Evolutionary conservation across 2,329 filamentous ascomycete species (phyloP).

Genomic region (Raffaelea albimanens): DNA sequence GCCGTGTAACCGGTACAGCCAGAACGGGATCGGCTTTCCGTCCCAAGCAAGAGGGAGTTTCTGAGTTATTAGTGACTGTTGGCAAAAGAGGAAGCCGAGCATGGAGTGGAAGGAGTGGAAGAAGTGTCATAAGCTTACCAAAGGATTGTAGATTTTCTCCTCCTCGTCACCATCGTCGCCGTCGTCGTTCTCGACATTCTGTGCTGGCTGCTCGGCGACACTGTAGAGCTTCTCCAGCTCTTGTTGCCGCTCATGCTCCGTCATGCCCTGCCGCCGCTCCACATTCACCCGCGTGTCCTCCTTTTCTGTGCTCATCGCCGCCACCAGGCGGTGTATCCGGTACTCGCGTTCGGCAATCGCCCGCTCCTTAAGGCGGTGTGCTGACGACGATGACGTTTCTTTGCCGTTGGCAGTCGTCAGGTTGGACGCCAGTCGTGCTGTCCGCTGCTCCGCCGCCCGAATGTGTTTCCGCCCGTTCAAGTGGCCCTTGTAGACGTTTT

Average conservation of each 20-base stretch:
- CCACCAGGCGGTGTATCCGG: slow-evolving; percentile 68
- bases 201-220: slow-evolving; percentile 36
- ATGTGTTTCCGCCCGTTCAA: slow-evolving; percentile 87
- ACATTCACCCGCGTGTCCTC: slow-evolving; percentile 89
- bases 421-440: slow-evolving; percentile 30
- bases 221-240: slow-evolving; percentile 80
- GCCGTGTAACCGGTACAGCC: slow-evolving; percentile 95
- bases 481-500: slow-evolving; percentile 88
- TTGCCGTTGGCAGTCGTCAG: slow-evolving; percentile 15
- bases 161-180: slow-evolving; percentile 65
- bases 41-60: slow-evolving; percentile 97
- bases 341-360: slow-evolving; percentile 85
- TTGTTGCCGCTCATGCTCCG: slow-evolving; percentile 86
- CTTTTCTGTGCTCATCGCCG: slow-evolving; percentile 77
- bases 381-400: slow-evolving; percentile 20
- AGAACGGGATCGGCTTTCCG: slow-evolving; percentile 97
- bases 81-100: background rate
- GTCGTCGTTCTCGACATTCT: slow-evolving; percentile 30
- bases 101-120: background rate
- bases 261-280: slow-evolving; percentile 95
- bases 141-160: slow-evolving; percentile 89
- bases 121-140: no score
- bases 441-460: slow-evolving; percentile 63
- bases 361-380: slow-evolving; percentile 68
- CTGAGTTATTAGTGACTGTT: no score